Evolutionary conservation across 2,329 filamentous ascomycete genomes (phyloP), one percentile per base, ranked within the genome.

Genomic region (Pleurostoma richardsiae): DNA sequence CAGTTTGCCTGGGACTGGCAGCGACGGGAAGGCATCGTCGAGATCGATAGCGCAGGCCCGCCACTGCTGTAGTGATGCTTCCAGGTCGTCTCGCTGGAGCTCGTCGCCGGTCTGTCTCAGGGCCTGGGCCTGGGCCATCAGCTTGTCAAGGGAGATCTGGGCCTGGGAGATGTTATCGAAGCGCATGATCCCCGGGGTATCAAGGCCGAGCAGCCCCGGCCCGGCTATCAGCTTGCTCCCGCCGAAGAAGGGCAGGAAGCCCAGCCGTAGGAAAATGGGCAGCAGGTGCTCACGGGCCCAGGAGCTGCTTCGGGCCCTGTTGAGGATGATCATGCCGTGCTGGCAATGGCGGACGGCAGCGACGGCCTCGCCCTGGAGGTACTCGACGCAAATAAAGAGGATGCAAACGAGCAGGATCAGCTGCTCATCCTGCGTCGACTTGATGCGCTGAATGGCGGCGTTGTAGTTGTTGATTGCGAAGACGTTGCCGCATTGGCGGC

Each of bases 311-410:
- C n/a, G 33, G n/a, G n/a, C n/a, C 5, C 38, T 50, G 5, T 52
- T 47, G 28, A 50, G 31, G 30, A 59, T 52, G 4, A 42, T 42
- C 29, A 49, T 48, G 8, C 49, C 52, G 46, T 58, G 54, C 27
- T 54, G 54, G 31, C 54, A 56, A 42, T 71, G 68, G 5, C 54
- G 55, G 19, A 67, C 56, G 3, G 72, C 68, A 1, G 62, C 62
- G 2, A 53, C 47, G 10, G 66, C 64, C 42, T 75, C 66, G 10
- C 71, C 68, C 6, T 69, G 69, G n/a, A 77, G 56, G 50, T 71
- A 73, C 52, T 76, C 74, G 41, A 75, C 65, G 51, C 71, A 72
- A 31, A 70, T 67, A 47, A 76, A 76, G 30, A 79, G 58, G 2
- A 76, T 56, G 49, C 73, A 77, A 5, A 70, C 69, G 3, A 75